Evolutionary conservation across 257 asterid genomes (phyloP), one percentile per base, ranked within the genome.

Genomic region (Solanum pimpinellifolium): DNA sequence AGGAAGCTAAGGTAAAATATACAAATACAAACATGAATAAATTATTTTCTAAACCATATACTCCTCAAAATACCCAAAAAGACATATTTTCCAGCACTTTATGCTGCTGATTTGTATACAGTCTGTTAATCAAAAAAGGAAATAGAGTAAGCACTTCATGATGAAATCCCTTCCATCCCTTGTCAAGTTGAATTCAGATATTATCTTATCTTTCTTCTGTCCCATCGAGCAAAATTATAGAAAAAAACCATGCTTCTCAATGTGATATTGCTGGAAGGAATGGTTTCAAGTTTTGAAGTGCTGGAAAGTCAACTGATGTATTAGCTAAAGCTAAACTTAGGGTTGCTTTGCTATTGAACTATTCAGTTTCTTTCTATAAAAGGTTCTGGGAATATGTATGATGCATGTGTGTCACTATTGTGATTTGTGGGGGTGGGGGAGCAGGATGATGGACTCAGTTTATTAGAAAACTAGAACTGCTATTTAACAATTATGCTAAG

Each of bases 91-190:
- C 33, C 72, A n/a, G 72, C 72, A n/a, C 33, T 65, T 65, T n/a
- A 16, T 65, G 72, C 72, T 65, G 72, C 11, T 65, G 72, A 65
- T 65, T 65, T n/a, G 25, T 62, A n/a, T 25, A n/a, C 4, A n/a
- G 31, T n/a, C 72, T 65, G 16, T n/a, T 65, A n/a, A 25, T 65
- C 72, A n/a, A 62, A 65, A 62, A 65, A n/a, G 11, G 5, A 65
- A 98, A 96, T 88, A 92, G 98, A 95, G 99, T 97, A 92, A 92
- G 94, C 73, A 85, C 25, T 87, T 49, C 33, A 46, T 86, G 65
- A 31, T 31, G 85, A 49, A 76, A 49, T 31, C 66, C 84, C 42
- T 78, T 78, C 41, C 16, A 25, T 46, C 27, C 85, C 9, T 47
- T 81, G 46, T 81, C 65, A 49, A 49, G 42, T 80, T 78, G 65